Conservation (phyloP, 2,329 filamentous ascomycete genomes). For the Aspergillus quadrilineatus region DNA sequence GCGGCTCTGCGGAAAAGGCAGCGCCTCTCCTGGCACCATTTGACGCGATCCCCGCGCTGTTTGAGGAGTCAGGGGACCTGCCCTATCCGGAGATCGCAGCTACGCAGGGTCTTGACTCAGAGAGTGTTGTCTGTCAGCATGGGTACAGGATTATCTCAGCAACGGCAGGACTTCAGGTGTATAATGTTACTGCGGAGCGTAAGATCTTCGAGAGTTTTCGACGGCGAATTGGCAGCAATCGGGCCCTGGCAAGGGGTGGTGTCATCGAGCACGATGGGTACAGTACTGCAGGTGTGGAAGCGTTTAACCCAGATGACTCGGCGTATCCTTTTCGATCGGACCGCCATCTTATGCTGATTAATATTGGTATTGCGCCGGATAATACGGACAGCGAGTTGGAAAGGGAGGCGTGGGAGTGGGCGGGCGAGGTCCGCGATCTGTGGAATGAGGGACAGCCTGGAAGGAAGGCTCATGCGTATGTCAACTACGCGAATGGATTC, state of each 20-base stretch:
- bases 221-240: not conserved
- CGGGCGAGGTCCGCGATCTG: not conserved
- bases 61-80: not conserved
- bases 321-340: not conserved
- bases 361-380: not conserved
- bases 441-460: not conserved
- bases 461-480: too few species aligned
- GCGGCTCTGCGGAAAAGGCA: not conserved
- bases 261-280: not conserved
- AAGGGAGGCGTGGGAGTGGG: not conserved
- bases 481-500: not conserved
- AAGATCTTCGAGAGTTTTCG: not conserved
- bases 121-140: not conserved
- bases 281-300: not conserved
- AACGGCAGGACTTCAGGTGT: not conserved
- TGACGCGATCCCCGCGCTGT: not conserved
- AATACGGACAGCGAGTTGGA: not conserved
- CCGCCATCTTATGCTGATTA: not conserved
- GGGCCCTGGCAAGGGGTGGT: not conserved
- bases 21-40: not conserved
- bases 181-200: not conserved
- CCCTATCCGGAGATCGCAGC: not conserved
- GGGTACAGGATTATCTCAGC: not conserved
- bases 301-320: not conserved
- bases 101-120: not conserved